Percentiles rank a stretch among this genome's conserved stretches.
These are phyloP conservation scores for Fusarium robinianum DNA, from an alignment of 2,329 filamentous ascomycete species.

Conservation along the genomic window DNA sequence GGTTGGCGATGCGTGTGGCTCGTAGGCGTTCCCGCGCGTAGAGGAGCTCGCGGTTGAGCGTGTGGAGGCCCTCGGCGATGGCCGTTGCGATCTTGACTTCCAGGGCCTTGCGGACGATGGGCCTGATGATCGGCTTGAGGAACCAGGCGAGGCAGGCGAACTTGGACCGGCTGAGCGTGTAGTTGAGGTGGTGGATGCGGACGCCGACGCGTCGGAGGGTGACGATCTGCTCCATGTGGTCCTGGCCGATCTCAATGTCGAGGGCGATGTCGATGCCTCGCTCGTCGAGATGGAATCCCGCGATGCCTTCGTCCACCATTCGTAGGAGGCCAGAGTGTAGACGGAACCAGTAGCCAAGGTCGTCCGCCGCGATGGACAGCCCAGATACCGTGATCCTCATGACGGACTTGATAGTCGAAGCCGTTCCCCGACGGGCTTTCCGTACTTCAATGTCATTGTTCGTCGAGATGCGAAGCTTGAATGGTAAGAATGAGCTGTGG, in stretches of 20 bases:
- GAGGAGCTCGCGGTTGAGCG: constrained; percentile 81
- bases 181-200: constrained; percentile 84
- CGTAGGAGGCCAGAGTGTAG: constrained; percentile 76
- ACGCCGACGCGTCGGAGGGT: constrained; percentile 77
- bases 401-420: constrained; percentile 67
- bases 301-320: constrained; percentile 81
- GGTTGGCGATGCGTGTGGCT: constrained; percentile 80
- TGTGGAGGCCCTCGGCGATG: constrained; percentile 71
- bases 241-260: constrained; percentile 80
- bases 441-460: constrained; percentile 85
- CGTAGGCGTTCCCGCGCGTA: constrained; percentile 86
- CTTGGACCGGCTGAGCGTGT: constrained; percentile 73
- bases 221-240: constrained; percentile 79
- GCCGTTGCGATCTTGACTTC: constrained; percentile 76
- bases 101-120: constrained; percentile 76
- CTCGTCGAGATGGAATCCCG: constrained; percentile 82
- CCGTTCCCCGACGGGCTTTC: constrained; percentile 69
- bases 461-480: constrained; percentile 77
- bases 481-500: constrained; percentile 85
- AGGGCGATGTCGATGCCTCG: constrained; percentile 85
- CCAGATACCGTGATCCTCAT: constrained; percentile 81
- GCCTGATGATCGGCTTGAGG: constrained; percentile 80
- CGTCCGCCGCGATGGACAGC: constrained; percentile 80
- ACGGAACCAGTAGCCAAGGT: constrained; percentile 88
- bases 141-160: constrained; percentile 81